Base-by-base conservation (phyloP, 805 yeast genomes). In the Starmerella floris region DNA sequence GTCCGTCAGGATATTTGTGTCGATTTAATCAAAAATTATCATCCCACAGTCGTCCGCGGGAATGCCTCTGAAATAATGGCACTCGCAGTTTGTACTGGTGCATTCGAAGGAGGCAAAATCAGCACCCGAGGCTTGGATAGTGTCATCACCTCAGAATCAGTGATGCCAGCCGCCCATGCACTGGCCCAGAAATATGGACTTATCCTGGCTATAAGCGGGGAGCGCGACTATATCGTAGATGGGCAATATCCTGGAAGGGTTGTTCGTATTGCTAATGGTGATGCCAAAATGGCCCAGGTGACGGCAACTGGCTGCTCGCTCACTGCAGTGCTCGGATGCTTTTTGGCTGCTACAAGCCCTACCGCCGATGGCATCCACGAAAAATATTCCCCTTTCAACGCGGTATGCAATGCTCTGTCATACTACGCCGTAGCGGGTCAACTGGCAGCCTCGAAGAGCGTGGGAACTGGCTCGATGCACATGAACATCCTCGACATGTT, bases 21-120 rank as follows among this genome's bases (percentile, higher is more conserved):
- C 23, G 56, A 57, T 1, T 52, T 84, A 9, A 58, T 85, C 26
- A 66, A 76, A 30, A 58, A 66, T 11, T 84, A 83, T 1, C 35
- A 71, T 68, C 53, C 69, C 67, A 48, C 64, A 73, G 25, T 84
- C 23, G 76, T 85, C 50, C 83, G 87, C 58, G 95, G 95, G 1
- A 85, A 85, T 53, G 70, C 75, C 11, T 83, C 88, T n/a, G 96
- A 85, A 54, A 79, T 85, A 8, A 49, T 66, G 25, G 62, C 78
- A 2, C 25, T 50, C 30, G 51, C 51, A 6, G 40, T 37, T 13
- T 21, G 41, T 35, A 31, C 48, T 5, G 37, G 30, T 20, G 30
- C 27, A 1, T 17, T 37, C 3, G 23, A 36, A 3, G 28, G 20
- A 2, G 30, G 35, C 22, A 39, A 25, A 6, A 76, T 77, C 0